A percentile compares a stretch with the other conserved stretches of the same genome.
Conservation (phyloP, 2,329 filamentous ascomycete species). For the Fusarium ramigenum region DNA sequence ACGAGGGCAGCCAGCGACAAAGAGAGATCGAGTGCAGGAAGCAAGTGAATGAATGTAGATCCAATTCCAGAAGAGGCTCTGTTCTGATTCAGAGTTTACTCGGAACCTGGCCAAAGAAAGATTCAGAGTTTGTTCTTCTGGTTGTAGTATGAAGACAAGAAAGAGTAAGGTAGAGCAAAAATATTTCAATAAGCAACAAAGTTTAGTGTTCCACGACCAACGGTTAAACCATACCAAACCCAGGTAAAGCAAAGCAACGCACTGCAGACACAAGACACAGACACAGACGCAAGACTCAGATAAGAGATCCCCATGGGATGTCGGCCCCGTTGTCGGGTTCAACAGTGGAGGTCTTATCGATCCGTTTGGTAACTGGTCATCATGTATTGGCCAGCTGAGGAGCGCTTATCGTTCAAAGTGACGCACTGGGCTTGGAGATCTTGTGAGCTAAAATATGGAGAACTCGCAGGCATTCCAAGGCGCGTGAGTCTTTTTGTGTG, state of each 20-base stretch:
- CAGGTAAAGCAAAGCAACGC: neutral
- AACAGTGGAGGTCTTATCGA: constrained; percentile 30
- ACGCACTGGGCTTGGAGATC: constrained; percentile 38
- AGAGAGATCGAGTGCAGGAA: neutral
- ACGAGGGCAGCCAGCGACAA: constrained; percentile 28
- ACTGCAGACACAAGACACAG: neutral
- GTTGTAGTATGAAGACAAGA: neutral
- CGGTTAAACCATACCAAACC: neutral
- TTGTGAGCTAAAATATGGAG: constrained; percentile 42
- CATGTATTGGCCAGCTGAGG: constrained; percentile 36
- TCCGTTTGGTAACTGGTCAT: constrained; percentile 32
- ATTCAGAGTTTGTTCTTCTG: neutral
- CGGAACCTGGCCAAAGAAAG: neutral
- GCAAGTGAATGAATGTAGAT: constrained; percentile 8
- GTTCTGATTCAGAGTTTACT: neutral
- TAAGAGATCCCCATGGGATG: constrained; percentile 5
- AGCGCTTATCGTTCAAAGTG: constrained; percentile 38
- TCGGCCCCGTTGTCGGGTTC: constrained; percentile 30
- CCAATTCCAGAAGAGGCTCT: neutral
- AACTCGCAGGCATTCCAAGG: constrained; percentile 11
- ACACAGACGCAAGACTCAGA: neutral
- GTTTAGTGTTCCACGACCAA: neutral
- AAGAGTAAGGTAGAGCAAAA: neutral
- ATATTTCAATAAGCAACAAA: neutral
- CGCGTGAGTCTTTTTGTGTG: constrained; percentile 21